These are phyloP conservation scores for Zymoseptoria ardabiliae DNA, from an alignment of 2,329 filamentous ascomycete species.

Conservation along the genomic window DNA sequence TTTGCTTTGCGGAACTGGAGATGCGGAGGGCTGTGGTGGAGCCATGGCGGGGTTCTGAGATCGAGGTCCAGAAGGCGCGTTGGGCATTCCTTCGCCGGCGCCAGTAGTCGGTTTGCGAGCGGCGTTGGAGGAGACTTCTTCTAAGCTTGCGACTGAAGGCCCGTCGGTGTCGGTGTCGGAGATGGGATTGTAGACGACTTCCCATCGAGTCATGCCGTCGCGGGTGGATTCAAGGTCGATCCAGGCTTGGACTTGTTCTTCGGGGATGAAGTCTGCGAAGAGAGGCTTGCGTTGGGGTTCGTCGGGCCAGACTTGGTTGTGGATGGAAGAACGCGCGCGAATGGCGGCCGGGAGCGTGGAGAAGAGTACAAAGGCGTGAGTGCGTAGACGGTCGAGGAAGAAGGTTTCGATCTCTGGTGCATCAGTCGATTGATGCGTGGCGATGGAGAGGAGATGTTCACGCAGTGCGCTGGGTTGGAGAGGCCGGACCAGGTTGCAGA, in stretches of 20 bases:
- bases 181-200: conserved; percentile 54
- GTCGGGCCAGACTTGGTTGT: conserved; percentile 76
- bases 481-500: conserved; percentile 83
- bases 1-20: conserved; percentile 10
- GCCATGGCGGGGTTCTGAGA: conserved; percentile 5
- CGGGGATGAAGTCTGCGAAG: conserved; percentile 84
- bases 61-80: conserved; percentile 20
- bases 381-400: conserved; percentile 76
- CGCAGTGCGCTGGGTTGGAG: conserved; percentile 62
- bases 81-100: conserved; percentile 19
- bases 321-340: conserved; percentile 66
- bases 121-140: conserved; percentile 13
- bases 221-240: conserved; percentile 55
- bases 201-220: conserved; percentile 52
- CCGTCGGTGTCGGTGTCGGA: conserved; percentile 31
- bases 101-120: conserved; percentile 9
- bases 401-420: conserved; percentile 54
- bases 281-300: conserved; percentile 77
- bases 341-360: conserved; percentile 61
- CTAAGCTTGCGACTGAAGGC: conserved; percentile 36
- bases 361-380: conserved; percentile 79
- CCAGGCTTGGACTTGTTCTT: conserved; percentile 64
- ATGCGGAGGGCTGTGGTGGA: conserved; percentile 9
- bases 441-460: conserved; percentile 62
- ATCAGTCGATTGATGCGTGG: conserved; percentile 42